Base-by-base conservation (phyloP, 2,329 filamentous ascomycete species). In the Magnaporthiopsis incrustans region DNA sequence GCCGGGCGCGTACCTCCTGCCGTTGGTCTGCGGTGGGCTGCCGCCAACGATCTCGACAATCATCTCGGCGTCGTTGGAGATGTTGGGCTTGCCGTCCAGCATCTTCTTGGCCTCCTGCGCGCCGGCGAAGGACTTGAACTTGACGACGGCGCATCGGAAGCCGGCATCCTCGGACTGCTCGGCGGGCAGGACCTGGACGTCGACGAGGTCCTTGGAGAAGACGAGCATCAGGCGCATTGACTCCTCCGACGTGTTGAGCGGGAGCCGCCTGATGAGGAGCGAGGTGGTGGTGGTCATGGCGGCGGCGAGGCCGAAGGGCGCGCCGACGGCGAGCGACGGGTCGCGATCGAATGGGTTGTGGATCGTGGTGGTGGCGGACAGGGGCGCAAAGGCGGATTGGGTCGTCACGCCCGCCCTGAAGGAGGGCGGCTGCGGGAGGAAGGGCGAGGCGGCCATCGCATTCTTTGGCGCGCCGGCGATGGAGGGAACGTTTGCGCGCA, bases 71-170 rank as follows among this genome's bases (percentile, higher is more conserved):
- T 82, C 78, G 61, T 81, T 81, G 57, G 78, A 75, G 59, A 79
- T 76, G 64, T 83, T 82, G 30, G 77, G 76, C 68, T 84, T 82
- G 38, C 84, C 84, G 65, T 87, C 78, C 7, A 88, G 74, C 76
- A 82, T 84, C 26, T 77, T 79, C 70, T 83, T 83, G n/a, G 80
- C 83, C 69, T 86, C 81, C 59, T 78, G 74, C 18, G 85, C 85
- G 60, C 81, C 84, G n/a, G 73, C 71, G 14, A 78, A 76, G 32
- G 78, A 79, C 69, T 79, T 81, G 71, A 87, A 87, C 66, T 74
- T 78, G 64, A 86, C 70, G 38, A 86, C 69, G 30, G 84, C 85
- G 1, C 82, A 81, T 61, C 77, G 77, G 67, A 80, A 83, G 27
- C 79, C 79, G 4, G 75, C 69, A 66, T 86, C 83, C 50, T 80